Percentiles rank a stretch among this genome's conserved stretches.
Evolutionary conservation across 1,139 yeast species (phyloP).

Genomic region (Saccharomyces hybrid): DNA sequence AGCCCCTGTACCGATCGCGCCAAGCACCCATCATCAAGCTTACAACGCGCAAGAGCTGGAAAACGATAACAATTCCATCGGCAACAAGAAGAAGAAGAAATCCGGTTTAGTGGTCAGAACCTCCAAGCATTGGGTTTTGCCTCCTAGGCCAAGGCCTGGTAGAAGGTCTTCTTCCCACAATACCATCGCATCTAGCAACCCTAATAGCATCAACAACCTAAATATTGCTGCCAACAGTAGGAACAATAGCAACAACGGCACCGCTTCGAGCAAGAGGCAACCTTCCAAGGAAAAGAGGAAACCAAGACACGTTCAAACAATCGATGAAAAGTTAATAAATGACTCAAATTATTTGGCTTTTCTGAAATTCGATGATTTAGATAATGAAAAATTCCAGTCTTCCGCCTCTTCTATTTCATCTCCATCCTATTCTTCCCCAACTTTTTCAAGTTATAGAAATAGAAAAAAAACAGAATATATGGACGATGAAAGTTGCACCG

Average conservation of each 20-base stretch:
- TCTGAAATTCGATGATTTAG: conserved; percentile 28
- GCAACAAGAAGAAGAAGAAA: neutral
- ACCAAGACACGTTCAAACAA: neutral
- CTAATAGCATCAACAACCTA: neutral
- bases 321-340: neutral
- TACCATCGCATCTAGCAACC: neutral
- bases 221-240: neutral
- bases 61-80: neutral
- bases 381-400: conserved; percentile 8
- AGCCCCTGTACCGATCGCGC: conserved; percentile 6
- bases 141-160: conserved; percentile 50
- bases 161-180: conserved; percentile 24
- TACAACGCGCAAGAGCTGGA: neutral
- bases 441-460: neutral
- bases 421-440: neutral
- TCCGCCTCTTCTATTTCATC: neutral
- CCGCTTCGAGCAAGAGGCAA: neutral
- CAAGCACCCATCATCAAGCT: conserved; percentile 1
- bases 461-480: neutral
- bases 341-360: conserved; percentile 17
- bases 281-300: conserved; percentile 1
- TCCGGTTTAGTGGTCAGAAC: conserved; percentile 21
- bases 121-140: conserved; percentile 31
- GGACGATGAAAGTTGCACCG: conserved; percentile 1
- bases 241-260: neutral